phyloP scores from a whole-genome alignment of 225 moss, liverwort and hornwort genomes.

The Pleurozium schreberi region DNA sequence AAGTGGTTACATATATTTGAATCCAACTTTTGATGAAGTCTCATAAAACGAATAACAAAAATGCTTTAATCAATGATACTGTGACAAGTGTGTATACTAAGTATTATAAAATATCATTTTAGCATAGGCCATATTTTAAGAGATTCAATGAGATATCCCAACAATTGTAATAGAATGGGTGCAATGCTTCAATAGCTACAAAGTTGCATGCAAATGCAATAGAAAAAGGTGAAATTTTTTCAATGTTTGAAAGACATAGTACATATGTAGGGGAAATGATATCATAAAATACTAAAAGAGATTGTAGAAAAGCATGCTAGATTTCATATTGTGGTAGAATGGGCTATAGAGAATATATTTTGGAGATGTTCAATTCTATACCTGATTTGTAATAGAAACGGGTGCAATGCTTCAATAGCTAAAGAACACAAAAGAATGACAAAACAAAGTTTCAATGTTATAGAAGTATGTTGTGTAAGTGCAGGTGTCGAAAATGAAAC shows the following conservation, averaged over 20 bases:
- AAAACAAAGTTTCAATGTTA: background rate
- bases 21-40: fast-evolving
- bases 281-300: background rate
- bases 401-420: background rate
- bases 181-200: background rate
- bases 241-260: background rate
- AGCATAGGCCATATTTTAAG: background rate
- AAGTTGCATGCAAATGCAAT: background rate
- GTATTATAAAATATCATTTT: background rate
- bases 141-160: background rate
- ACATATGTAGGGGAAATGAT: background rate
- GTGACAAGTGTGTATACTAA: background rate
- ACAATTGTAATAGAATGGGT: background rate
- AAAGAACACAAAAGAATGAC: background rate
- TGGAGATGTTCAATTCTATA: background rate
- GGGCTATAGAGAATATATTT: too few species aligned
- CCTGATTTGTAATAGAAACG: background rate
- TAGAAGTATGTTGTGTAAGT: background rate
- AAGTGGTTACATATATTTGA: background rate
- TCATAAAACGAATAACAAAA: background rate
- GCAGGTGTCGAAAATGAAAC: fast-evolving
- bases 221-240: background rate
- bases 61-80: background rate
- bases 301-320: background rate
- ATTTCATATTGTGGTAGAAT: fast-evolving